Evolutionary conservation across 805 yeast species (phyloP), one percentile per base, ranked within the genome.

Genomic region (Candida nemodendra): DNA sequence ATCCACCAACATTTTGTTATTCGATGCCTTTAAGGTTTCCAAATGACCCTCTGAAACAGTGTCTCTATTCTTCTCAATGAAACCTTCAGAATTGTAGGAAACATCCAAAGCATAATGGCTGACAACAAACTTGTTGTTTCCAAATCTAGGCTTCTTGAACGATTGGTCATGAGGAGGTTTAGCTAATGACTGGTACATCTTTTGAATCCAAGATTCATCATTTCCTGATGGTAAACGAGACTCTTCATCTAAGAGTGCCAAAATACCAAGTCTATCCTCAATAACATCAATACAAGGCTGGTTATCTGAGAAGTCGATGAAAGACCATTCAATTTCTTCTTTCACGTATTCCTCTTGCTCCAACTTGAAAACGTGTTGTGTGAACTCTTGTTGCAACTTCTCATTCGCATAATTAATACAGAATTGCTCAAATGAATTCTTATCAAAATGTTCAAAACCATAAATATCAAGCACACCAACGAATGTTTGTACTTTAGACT

Each of bases 391-490:
- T 65, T 91, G 98, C 53, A 91, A 74, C 65, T 91, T 91, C 68
- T 91, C 99, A 65, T 90, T 90, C 30, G 97, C 96, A 62, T 90
- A 90, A 62, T 90, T 90, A 65, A 90, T 90, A 69, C 99, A 91
- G 65, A 91, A 91, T 64, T 91, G 99, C 66, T 91, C 99, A 57
- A 91, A 91, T 7, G 96, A 89, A 66, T 91, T 91, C 54, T 78
- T 81, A 50, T 87, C 90, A 61, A 91, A 91, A 65, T 91, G 97
- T 65, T 91, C 99, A 62, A 91, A 91, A 17, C 99, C 99, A 58
- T 91, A 91, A 53, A 91, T 91, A 81, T 91, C 99, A 53, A 91
- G 74, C 21, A 91, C 98, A 62, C 99, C 99, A 55, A 91, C 91
- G 54, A 91, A 93, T 1, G 87, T 76, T 31, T 73, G 66, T 38